A percentile compares a stretch with the other conserved stretches of the same genome.
Conservation (phyloP, 2,329 filamentous ascomycete genomes). For the Rasamsonia emersonii region DNA sequence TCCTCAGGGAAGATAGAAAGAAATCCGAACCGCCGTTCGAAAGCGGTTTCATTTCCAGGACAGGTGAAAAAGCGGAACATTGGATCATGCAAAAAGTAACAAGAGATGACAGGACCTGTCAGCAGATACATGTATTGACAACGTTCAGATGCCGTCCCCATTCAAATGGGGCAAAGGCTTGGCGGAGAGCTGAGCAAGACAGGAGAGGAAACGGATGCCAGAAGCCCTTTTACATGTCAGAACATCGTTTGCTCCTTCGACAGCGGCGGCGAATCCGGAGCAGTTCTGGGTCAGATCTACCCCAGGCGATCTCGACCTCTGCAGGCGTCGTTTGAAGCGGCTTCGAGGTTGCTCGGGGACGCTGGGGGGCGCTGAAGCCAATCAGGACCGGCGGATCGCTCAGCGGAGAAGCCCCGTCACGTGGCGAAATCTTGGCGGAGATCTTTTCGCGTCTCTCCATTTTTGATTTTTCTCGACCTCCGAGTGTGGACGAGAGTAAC, state of each 20-base stretch:
- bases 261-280: no score
- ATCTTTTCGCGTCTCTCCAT: slow-evolving; percentile 2
- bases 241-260: no score
- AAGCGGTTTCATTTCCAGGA: slow-evolving; percentile 28
- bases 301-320: no score
- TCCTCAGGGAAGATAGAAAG: slow-evolving; percentile 17
- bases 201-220: no score
- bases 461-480: slow-evolving; percentile 16
- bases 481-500: not conserved
- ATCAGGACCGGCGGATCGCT: slow-evolving; percentile 6
- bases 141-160: no score
- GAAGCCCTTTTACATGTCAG: no score
- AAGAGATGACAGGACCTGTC: not conserved
- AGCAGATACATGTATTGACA: no score
- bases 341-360: slow-evolving; percentile 5
- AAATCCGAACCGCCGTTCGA: slow-evolving; percentile 14
- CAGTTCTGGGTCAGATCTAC: no score
- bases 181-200: slow-evolving; percentile 1
- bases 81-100: slow-evolving; percentile 2
- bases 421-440: slow-evolving; percentile 9
- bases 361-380: slow-evolving; percentile 6
- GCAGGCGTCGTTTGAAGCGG: no score
- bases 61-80: slow-evolving; percentile 3
- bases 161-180: no score
- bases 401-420: slow-evolving; percentile 9